Base-by-base conservation (phyloP, 2,329 filamentous ascomycete genomes). In the Botrytis aclada region DNA sequence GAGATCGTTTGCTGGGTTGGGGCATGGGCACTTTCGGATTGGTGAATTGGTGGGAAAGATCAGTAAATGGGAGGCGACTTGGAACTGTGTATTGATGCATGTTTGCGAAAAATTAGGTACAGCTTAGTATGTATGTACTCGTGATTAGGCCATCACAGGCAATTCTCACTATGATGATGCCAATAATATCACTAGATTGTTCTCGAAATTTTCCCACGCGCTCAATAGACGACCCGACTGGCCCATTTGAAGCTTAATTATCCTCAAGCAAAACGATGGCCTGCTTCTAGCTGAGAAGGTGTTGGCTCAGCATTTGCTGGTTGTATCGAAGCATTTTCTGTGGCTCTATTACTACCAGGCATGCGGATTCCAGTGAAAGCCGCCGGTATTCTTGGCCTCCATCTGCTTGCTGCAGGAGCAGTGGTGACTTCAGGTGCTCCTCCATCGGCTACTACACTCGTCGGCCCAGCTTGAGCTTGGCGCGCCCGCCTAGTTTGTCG, bases 211-310 rank as follows among this genome's bases (percentile, higher is more conserved):
- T 20, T 20, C 47, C 12, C 47, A 41, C 22, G 47, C 39, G 32
- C 18, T 56, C 7, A 56, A 56, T 56, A 20, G 14, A 69, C n/a
- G 37, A 56, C 16, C 6, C 37, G 41, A 41, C n/a, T n/a, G 37
- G 18, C 22, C n/a, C 37, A 20, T 14, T 56, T 56, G n/a, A 56
- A 56, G n/a, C 51, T 25, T 12, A 34, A 1, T 43, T 67, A 56
- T 29, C 34, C 47, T 47, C 54, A 56, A 29, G 65, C 47, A 43
- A 9, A 32, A 56, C 47, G 47, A 32, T 43, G 65, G 25, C 78
- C 79, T 71, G 80, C 77, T 70, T 81, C 80, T 39, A 81, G 77
- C 69, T 81, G 80, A n/a, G 79, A 80, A 67, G 80, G 79, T n/a
- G 80, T 77, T 22, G 76, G 74, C 41, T 77, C 64, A n/a, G 75